Base-by-base conservation (phyloP, 306 rosid genomes). In the Psophocarpus tetragonolobus region DNA sequence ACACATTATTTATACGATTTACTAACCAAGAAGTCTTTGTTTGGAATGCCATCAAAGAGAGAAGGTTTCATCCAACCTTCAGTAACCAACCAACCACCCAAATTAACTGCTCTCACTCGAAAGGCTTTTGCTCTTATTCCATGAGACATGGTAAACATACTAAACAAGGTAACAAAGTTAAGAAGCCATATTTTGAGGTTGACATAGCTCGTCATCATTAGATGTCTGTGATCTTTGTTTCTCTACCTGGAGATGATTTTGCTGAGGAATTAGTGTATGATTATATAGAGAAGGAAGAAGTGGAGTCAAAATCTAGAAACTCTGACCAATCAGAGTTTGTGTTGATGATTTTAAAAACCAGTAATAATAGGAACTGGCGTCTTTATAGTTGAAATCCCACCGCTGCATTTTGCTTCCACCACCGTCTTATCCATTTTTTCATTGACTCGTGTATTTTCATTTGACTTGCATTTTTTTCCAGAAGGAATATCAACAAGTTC, bases 31-130 rank as follows among this genome's bases (percentile, higher is more conserved):
- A 91, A 82, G 65, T 93, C 96, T 50, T 89, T 93, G 80, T 91
- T 91, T 60, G 90, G 90, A 61, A 93, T 91, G 58, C 84, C 93
- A 61, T 91, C 94, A 14, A 93, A 91, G 30, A 93, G 94, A 65
- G 92, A 86, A 73, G 96, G 97, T 80, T 91, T 87, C 3, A 93
- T 93, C 97, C 96, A 93, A 72, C 96, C 97, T 83, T 93, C 97
- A 4, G 92, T 87, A 4, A 91, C 93, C 1, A 93, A 81, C 96
- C 97, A 93, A 23, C 96, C 96, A 42, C 97, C 97, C 1, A 93
- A 77, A 71, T 85, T 91, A 44, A 93, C 96, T 6, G 96, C 91
- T 81, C 12, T 91, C 10, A 89, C 68, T 51, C 39, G 24, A 74
- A 77, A 78, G 0, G 51, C 60, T 75, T 51, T 8, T 8, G 4